Base-by-base conservation (phyloP, 495 filamentous ascomycete species). In the Podospora australis region DNA sequence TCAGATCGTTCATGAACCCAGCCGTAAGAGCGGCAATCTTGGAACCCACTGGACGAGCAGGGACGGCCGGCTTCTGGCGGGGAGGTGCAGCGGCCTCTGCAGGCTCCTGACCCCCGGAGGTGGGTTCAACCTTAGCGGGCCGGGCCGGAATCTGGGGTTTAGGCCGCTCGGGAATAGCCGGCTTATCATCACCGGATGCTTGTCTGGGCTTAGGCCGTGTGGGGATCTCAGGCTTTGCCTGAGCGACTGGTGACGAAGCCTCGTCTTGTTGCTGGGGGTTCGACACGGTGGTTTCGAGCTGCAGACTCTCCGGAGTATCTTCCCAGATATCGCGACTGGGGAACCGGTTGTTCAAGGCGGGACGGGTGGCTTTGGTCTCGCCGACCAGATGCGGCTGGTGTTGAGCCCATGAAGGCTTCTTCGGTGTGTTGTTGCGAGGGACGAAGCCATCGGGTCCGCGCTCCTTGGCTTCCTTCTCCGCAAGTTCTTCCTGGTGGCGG, bases 321-420 rank as follows among this genome's bases (percentile, higher is more conserved):
- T 99, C 92, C 92, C 92, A 99, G 36, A 97, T 85, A 67, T 99
- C 92, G 28, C 80, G 81, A 61, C 90, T 96, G 4, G 92, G 92
- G 62, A 99, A 99, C 6, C 90, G 78, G 26, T 86, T 85, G 46
- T 80, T 76, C 57, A 79, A 57, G 6, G 29, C 9, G 2, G 62
- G 64, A 10, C 64, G 60, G 20, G 73, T 71, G 3, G 81, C 74
- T 6, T 79, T 73, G 3, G 63, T 60, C 39, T 71, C 73, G 46
- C 63, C 59, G 1, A 58, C 48, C 16, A 70, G 56, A 45, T 72
- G 69, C 13, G 65, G 57, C 32, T 72, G 65, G 49, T 71, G 62
- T n/a, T 70, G 60, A 17, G 62, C 58, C 60, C 66, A 71, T 19
- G 62, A 54, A 43, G 73, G 70, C n/a, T 66, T 73, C 49, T 71